Percentiles rank a stretch among this genome's conserved stretches.
Conservation (phyloP, 345 rosid species). For the Rhodamnia rubescens region DNA sequence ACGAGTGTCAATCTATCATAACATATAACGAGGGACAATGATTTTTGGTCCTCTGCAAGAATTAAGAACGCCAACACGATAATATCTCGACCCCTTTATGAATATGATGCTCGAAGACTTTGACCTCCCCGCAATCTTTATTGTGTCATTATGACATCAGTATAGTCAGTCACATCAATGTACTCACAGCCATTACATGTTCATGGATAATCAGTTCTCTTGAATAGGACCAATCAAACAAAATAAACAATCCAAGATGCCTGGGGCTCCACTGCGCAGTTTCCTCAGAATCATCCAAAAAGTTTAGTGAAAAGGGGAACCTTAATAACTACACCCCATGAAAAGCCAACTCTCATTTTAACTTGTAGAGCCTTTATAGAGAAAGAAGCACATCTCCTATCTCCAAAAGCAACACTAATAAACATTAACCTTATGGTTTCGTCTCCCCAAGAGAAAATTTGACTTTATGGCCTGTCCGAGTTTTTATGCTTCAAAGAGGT, state of each 20-base stretch:
- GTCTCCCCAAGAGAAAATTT: background rate
- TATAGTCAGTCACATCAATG: background rate
- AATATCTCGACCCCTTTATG: background rate
- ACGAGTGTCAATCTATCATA: background rate
- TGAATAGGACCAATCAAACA: background rate
- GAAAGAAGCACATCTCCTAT: background rate
- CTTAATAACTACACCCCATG: background rate
- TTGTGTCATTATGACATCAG: background rate
- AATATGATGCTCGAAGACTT: background rate
- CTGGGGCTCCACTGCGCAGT: background rate
- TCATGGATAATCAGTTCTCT: background rate
- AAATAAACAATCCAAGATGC: background rate
- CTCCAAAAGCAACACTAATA: background rate
- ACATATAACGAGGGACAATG: background rate
- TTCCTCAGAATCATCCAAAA: background rate
- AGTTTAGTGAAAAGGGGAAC: background rate
- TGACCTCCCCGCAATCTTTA: background rate
- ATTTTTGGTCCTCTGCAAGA: background rate
- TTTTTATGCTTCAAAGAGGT: background rate
- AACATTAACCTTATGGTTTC: background rate
- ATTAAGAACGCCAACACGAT: background rate
- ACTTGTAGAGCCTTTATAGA: background rate
- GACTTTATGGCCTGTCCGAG: background rate
- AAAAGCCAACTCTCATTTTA: background rate
- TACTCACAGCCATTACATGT: background rate